These are phyloP conservation scores for Aspergillus sp. DNA, from an alignment of 2,329 filamentous ascomycete genomes.

Conservation along the genomic window DNA sequence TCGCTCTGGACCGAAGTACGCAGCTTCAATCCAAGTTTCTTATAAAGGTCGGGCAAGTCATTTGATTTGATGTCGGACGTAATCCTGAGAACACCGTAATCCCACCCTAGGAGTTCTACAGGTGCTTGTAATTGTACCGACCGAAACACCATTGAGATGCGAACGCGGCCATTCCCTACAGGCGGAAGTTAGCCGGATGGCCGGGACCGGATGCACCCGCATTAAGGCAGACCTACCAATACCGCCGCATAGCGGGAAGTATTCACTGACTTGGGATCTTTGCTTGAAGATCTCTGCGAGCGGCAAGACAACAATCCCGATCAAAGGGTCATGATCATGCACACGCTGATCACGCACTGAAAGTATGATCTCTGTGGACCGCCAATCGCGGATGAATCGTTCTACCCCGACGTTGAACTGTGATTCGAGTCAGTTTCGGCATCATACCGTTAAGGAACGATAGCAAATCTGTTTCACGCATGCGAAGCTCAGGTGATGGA, in stretches of 20 bases:
- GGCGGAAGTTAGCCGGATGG: neutral
- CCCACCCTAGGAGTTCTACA: constrained; percentile 1
- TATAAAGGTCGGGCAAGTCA: constrained; percentile 1
- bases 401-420: constrained; percentile 1
- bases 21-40: constrained; percentile 1
- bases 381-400: neutral
- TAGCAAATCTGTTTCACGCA: too few species aligned
- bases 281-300: neutral
- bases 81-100: constrained; percentile 1
- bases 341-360: neutral
- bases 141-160: constrained; percentile 1
- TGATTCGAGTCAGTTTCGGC: neutral
- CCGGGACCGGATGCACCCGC: neutral
- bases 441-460: neutral
- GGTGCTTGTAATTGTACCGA: neutral
- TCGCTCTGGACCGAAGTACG: constrained; percentile 1
- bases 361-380: constrained; percentile 1
- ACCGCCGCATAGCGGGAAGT: neutral
- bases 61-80: neutral
- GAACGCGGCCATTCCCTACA: constrained; percentile 1
- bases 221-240: constrained; percentile 1
- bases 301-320: constrained; percentile 1
- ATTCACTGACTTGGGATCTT: neutral
- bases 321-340: neutral
- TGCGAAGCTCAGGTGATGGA: too few species aligned